Evolutionary conservation across 768 basidiomycete genomes (phyloP).

Genomic region (Tricholoma terreum): DNA sequence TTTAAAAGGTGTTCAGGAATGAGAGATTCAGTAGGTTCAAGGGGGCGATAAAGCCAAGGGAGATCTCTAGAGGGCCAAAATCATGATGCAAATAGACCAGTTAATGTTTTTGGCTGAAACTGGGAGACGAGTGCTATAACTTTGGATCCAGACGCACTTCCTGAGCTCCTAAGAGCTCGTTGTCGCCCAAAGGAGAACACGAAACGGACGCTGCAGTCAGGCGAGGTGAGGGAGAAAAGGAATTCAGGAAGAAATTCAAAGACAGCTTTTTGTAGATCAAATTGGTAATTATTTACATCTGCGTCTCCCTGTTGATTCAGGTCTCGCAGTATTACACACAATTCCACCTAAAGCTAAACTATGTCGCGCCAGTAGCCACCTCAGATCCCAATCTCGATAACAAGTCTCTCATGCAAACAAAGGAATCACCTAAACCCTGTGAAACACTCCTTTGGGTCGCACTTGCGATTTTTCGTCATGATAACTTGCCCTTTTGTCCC

Average conservation of each 20-base stretch:
- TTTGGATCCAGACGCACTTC: conserved; percentile 2
- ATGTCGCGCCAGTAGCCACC: background rate
- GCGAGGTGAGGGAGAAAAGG: conserved; percentile 11
- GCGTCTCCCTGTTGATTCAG: background rate
- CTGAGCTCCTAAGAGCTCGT: conserved; percentile 18
- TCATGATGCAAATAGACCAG: conserved; percentile 40
- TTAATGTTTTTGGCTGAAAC: conserved; percentile 24
- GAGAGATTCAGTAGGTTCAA: conserved; percentile 9
- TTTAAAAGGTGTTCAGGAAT: conserved; percentile 24
- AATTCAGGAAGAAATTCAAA: conserved; percentile 9
- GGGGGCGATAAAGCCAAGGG: conserved; percentile 21
- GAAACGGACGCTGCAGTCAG: background rate
- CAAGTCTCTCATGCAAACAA: too few relatives aligned
- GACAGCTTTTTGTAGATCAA: background rate
- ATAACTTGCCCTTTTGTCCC: background rate
- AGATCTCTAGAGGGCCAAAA: conserved; percentile 39
- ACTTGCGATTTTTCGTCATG: background rate
- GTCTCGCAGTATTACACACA: too few relatives aligned
- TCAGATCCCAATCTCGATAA: background rate
- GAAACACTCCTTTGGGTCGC: too few relatives aligned
- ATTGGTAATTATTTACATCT: background rate
- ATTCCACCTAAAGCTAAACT: too few relatives aligned
- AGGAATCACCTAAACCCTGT: too few relatives aligned
- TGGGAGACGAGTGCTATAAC: background rate
- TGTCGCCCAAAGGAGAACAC: conserved; percentile 9